Base-by-base conservation (phyloP, 225 moss, liverwort and hornwort species). In the Antitrichia curtipendula region DNA sequence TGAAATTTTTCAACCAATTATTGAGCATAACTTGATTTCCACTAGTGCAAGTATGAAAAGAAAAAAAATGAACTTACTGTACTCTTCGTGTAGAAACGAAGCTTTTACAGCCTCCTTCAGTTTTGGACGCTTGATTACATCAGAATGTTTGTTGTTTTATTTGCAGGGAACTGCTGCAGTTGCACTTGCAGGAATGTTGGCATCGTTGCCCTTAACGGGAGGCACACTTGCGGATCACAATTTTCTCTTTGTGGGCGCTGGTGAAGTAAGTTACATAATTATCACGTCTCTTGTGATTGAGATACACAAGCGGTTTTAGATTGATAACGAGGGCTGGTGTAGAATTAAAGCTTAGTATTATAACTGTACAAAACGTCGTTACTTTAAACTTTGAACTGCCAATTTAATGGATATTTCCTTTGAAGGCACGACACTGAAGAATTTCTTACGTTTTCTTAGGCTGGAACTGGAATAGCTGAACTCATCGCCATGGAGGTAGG, bases 391-490 rank as follows among this genome's bases (percentile, higher is more conserved):
- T n/a, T 25, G 4, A 66, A 12, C 19, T 40, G 21, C 29, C 21
- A 41, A 21, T 53, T 83, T 41, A 6, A 40, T 53, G 38, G 13
- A 68, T 52, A 50, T 38, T 53, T 50, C 6, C n/a, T 25, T 27
- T 25, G 34, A 8, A 56, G 19, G 19, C 20, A 25, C 40, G 78
- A 45, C 36, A 59, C 65, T 80, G 29, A 78, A 10, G 32, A 32
- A 29, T 73, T 84, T 76, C 29, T 25, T 21, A 38, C 41, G 6
- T 52, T 74, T 53, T 72, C 77, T 70, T 91, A 96, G 96, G 95
- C 96, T 24, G 96, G 96, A 89, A 96, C 94, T 83, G 95, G 95
- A 70, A 96, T 96, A 87, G 96, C 95, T 40, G 96, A 95, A 90
- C 93, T 95, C 41, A 94, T 96, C 84, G 92, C 91, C 38, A 64